Conservation (phyloP, 2,329 filamentous ascomycete genomes). For the Exophiala viscosa region DNA sequence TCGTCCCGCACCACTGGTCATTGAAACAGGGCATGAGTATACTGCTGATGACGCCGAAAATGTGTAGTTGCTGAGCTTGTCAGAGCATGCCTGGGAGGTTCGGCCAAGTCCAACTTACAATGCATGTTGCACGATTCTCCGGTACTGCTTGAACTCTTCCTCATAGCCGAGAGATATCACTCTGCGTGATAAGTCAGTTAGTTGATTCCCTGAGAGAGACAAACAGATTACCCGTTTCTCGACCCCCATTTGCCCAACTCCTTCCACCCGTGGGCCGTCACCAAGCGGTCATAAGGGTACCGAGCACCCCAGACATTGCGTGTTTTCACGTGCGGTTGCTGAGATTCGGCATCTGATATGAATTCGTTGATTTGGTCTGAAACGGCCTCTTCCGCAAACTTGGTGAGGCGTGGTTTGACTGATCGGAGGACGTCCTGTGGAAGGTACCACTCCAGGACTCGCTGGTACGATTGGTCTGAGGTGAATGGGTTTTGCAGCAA, state of each 20-base stretch:
- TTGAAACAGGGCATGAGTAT: slow-evolving; percentile 31
- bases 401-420: slow-evolving; percentile 36
- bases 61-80: slow-evolving; percentile 29
- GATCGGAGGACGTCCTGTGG: slow-evolving; percentile 54
- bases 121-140: slow-evolving; percentile 30
- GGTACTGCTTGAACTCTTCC: slow-evolving; percentile 26
- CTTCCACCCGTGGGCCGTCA: slow-evolving; percentile 32
- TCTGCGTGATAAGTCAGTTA: slow-evolving; percentile 8
- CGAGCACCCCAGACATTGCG: slow-evolving; percentile 31
- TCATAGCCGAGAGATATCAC: slow-evolving; percentile 31
- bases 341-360: slow-evolving; percentile 29
- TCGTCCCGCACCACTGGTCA: slow-evolving; percentile 31
- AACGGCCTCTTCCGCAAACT: slow-evolving; percentile 34
- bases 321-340: slow-evolving; percentile 29
- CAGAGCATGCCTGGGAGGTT: background rate
- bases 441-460: slow-evolving; percentile 27
- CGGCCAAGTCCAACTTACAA: slow-evolving; percentile 23
- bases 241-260: slow-evolving; percentile 35
- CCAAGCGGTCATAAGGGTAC: slow-evolving; percentile 25
- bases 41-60: slow-evolving; percentile 30
- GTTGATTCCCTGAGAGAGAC: background rate
- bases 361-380: slow-evolving; percentile 30
- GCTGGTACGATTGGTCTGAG: slow-evolving; percentile 23
- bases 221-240: slow-evolving; percentile 27
- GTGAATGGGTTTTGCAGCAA: slow-evolving; percentile 26